Conservation (phyloP, 176 grass and related monocot species). For the Oryza australiensis region DNA sequence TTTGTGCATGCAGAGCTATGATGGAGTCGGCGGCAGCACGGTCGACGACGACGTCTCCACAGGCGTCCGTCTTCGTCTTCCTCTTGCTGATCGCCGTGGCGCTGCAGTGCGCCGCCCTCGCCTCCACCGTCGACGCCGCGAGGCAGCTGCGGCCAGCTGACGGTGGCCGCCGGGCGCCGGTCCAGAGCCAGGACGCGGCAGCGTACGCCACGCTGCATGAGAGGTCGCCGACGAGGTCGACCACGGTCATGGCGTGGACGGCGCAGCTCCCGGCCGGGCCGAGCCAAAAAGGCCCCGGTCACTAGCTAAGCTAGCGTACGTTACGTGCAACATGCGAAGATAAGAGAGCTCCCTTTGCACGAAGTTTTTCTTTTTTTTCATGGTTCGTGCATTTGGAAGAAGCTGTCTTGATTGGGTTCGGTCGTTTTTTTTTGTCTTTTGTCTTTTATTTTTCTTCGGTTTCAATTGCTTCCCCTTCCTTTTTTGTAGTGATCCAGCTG, state of each 20-base stretch:
- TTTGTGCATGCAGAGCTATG: slow-evolving; percentile 20
- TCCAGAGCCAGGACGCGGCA: slow-evolving; percentile 1
- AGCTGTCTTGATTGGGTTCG: slow-evolving; percentile 22
- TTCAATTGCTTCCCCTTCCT: not conserved
- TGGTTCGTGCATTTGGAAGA: slow-evolving; percentile 41
- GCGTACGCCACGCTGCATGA: slow-evolving; percentile 28
- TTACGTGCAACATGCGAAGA: no score
- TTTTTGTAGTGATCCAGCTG: not conserved
- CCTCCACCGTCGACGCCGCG: slow-evolving; percentile 2
- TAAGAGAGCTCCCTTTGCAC: slow-evolving; percentile 44
- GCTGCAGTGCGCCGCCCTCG: slow-evolving; percentile 24
- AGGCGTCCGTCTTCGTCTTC: not conserved
- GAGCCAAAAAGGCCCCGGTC: slow-evolving; percentile 44
- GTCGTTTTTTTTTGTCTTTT: not conserved
- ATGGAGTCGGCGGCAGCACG: slow-evolving; percentile 14
- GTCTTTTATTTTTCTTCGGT: not conserved
- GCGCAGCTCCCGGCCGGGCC: slow-evolving; percentile 49
- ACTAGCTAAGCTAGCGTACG: slow-evolving; percentile 16
- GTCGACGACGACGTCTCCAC: not conserved
- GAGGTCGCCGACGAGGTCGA: not conserved
- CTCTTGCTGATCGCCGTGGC: not conserved
- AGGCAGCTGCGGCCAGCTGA: slow-evolving; percentile 7
- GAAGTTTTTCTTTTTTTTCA: slow-evolving; percentile 6
- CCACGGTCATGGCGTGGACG: slow-evolving; percentile 45
- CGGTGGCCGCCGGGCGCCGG: not conserved